phyloP scores from a whole-genome alignment of 805 yeast species.

The Candida ortonii region DNA sequence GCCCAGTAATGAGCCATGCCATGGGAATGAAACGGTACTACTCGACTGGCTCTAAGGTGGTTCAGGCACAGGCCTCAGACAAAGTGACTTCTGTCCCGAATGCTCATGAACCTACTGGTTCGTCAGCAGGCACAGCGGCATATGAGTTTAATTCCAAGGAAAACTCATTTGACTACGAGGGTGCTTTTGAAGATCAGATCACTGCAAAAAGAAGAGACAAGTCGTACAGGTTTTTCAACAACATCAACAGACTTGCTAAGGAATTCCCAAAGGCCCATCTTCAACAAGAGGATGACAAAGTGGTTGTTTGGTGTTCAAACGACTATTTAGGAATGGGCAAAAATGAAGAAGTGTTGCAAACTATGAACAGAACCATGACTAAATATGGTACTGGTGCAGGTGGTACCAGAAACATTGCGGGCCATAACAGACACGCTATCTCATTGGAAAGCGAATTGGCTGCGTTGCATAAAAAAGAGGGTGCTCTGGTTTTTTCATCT shows the following conservation, averaged over 20 bases:
- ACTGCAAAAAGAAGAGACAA: conserved; percentile 77
- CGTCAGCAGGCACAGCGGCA: conserved; percentile 31
- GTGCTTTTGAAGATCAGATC: conserved; percentile 64
- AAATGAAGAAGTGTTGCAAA: conserved; percentile 65
- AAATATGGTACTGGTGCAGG: conserved; percentile 99
- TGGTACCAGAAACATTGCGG: conserved; percentile 98
- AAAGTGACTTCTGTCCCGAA: conserved; percentile 27
- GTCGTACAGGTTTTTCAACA: conserved; percentile 94
- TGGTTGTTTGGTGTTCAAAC: conserved; percentile 98
- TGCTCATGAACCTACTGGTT: conserved; percentile 25
- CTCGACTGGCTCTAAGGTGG: conserved; percentile 46
- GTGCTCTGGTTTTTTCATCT: conserved; percentile 90
- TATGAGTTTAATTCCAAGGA: conserved; percentile 43
- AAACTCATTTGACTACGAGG: conserved; percentile 64
- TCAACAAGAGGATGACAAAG: conserved; percentile 69
- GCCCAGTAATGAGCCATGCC: conserved; percentile 93
- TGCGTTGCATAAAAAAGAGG: conserved; percentile 88
- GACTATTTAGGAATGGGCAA: conserved; percentile 96
- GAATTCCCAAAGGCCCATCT: conserved; percentile 95
- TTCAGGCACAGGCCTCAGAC: conserved; percentile 44
- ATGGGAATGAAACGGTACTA: conserved; percentile 43
- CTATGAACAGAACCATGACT: conserved; percentile 77
- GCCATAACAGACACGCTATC: conserved; percentile 91
- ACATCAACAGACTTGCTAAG: conserved; percentile 90
- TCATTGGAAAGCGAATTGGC: conserved; percentile 84